Base-by-base conservation (phyloP, 2,329 filamentous ascomycete genomes). In the Fusarium nurragi region DNA sequence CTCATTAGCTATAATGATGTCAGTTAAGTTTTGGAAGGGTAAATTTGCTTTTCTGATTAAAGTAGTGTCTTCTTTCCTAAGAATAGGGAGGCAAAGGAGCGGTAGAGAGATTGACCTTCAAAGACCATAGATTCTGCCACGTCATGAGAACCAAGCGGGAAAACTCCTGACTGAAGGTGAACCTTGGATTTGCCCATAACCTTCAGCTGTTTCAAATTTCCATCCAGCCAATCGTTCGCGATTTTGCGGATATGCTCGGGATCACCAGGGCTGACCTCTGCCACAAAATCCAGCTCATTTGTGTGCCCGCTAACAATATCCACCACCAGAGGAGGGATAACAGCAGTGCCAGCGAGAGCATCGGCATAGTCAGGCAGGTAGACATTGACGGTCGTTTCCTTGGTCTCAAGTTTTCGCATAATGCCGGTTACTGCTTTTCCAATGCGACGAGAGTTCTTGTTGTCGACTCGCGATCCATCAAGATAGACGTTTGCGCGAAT, bases 221-320 rank as follows among this genome's bases (percentile, higher is more conserved):
- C 93, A 51, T 91, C 88, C 60, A 99, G 80, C 89, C 93, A 98
- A 76, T 97, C 91, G 75, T 95, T 93, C 43, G 92, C 93, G 64
- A 98, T 85, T 58, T 85, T 85, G 59, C 92, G 89, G 68, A 97
- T 88, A 7, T 89, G 90, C 52, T 93, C 88, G 14, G 92, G 80
- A 71, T 93, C 87, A 26, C 93, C 94, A 23, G 93, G 90, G 34
- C 85, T 80, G 36, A 98, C 78, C 61, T 95, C 88, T 38, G 90
- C 86, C 52, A 95, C 78, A 69, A 98, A 89, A 71, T 97, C 91
- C 55, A 98, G 81, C 54, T 86, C 80, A 4, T 92, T 98, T 16
- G 83, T 87, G 70, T 92, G 86, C 12, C 92, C 91, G 73, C 97
- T 91, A 44, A 90, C 84, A 47, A 98, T 86, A 72, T 88, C 88